Evolutionary conservation across 106 monocot genomes (phyloP).

Genomic region (Dactylorhiza incarnata): DNA sequence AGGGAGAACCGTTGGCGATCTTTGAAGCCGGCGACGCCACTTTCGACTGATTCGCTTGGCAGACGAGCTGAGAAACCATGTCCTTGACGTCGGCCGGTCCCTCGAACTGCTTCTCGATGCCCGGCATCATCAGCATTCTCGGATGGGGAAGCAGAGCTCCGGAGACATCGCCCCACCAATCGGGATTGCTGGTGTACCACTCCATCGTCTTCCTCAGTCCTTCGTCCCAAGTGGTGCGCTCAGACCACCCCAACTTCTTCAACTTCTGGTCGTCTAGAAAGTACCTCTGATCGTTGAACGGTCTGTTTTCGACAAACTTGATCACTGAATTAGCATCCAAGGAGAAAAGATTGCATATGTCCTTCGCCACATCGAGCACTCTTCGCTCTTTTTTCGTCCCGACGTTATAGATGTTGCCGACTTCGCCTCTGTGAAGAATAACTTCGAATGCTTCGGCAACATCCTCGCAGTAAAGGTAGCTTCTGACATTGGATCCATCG

Average conservation of each 20-base stretch:
- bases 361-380: constrained; percentile 63
- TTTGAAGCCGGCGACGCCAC: constrained; percentile 4
- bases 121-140: constrained; percentile 52
- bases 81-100: constrained; percentile 20
- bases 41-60: neutral
- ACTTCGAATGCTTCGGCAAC: constrained; percentile 78
- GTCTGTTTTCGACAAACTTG: constrained; percentile 64
- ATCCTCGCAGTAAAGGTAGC: constrained; percentile 72
- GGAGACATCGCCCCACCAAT: constrained; percentile 47
- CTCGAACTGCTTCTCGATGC: constrained; percentile 17
- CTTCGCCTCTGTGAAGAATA: constrained; percentile 60
- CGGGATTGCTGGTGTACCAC: constrained; percentile 43
- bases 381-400: constrained; percentile 63
- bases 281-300: constrained; percentile 55
- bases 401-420: constrained; percentile 68
- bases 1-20: neutral
- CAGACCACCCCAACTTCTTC: constrained; percentile 46
- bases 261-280: constrained; percentile 56
- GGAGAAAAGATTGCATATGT: constrained; percentile 49
- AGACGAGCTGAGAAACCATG: constrained; percentile 16
- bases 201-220: constrained; percentile 51
- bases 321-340: constrained; percentile 45
- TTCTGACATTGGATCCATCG: constrained; percentile 57
- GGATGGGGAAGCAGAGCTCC: constrained; percentile 48
- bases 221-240: constrained; percentile 45